Evolutionary conservation across 176 grass and related monocot species (phyloP), one percentile per base, ranked within the genome.

Genomic region (Cymbopogon citratus): DNA sequence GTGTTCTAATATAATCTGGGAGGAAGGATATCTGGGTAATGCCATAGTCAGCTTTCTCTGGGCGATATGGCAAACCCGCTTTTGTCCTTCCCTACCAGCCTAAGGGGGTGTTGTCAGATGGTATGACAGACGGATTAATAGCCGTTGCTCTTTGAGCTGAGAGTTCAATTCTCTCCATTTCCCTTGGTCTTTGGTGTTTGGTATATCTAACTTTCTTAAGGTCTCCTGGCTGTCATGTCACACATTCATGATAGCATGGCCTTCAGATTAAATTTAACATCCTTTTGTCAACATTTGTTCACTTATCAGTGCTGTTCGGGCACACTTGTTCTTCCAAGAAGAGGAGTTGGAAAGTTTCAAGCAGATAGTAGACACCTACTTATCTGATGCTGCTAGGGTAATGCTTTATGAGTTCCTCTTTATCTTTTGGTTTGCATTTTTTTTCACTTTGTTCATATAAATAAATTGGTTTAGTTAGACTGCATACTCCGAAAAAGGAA

Each of bases 131-230:
- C 88, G 94, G 94, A 89, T 90, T 94, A 36, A 92, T 89, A 85
- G 44, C 90, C 92, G 86, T 95, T 86, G 92, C 92, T 98, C 95
- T 81, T 83, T 85, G 93, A 94, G 92, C 96, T 95, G 96, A 95
- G 96, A 95, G 92, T 99, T 99, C 96, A 99, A 99, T 87, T 99
- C 96, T 99, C 92, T 99, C 96, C 96, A 99, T 99, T 91, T 95
- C 92, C 96, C 96, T 90, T 79, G 57, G 51, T 26, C 35, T 56
- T 83, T 70, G 38, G 84, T 74, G 52, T 78, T 87, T 69, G 16
- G 9, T 51, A 19, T n/a, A 63, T 63, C 66, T 48, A 63, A 74
- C 46, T 79, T 86, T 86, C 83, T 90, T 62, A 78, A 74, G 88
- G 79, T 83, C 73, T 54, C 24, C 28, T 74, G 66, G 49, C 62